Percentiles rank a stretch among this genome's conserved stretches.
Conservation (phyloP, 192 early-diverging fungal genomes). For the Entomortierella lignicola region DNA sequence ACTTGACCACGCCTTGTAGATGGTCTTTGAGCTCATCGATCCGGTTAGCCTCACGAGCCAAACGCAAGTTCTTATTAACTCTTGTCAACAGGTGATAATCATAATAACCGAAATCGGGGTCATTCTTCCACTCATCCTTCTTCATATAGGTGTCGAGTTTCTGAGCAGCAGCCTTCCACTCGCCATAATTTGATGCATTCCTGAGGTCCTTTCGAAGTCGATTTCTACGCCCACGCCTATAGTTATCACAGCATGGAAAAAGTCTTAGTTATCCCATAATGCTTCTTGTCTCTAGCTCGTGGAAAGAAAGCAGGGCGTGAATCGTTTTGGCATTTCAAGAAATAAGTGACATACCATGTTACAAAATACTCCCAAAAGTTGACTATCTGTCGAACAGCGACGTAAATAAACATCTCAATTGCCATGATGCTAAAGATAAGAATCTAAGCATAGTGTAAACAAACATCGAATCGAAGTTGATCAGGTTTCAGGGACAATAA, state of each 20-base stretch:
- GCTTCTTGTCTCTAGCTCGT: too few species aligned
- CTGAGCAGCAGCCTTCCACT: constrained; percentile 71
- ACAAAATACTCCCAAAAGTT: constrained; percentile 73
- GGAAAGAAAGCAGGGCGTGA: background rate
- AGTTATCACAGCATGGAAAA: background rate
- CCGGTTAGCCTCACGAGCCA: constrained; percentile 48
- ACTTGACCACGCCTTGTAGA: constrained; percentile 71
- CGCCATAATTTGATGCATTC: constrained; percentile 68
- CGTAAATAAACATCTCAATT: constrained; percentile 70
- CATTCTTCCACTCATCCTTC: constrained; percentile 80
- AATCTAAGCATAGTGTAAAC: constrained; percentile 35
- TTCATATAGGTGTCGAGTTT: constrained; percentile 70
- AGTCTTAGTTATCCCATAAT: background rate
- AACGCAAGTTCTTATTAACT: constrained; percentile 58
- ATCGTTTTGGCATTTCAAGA: too few species aligned
- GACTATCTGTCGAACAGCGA: constrained; percentile 69
- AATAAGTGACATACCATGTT: constrained; percentile 59
- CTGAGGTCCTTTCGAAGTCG: constrained; percentile 60
- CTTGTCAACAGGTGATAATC: constrained; percentile 74
- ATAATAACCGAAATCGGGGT: constrained; percentile 68
- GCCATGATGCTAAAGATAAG: constrained; percentile 67
- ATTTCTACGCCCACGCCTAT: constrained; percentile 66
- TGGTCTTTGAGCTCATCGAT: constrained; percentile 61
- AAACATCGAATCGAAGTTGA: background rate
- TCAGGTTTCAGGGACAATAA: background rate